phyloP scores from a whole-genome alignment of 2,329 filamentous ascomycete species.

The Arthrobotrys conoides region DNA sequence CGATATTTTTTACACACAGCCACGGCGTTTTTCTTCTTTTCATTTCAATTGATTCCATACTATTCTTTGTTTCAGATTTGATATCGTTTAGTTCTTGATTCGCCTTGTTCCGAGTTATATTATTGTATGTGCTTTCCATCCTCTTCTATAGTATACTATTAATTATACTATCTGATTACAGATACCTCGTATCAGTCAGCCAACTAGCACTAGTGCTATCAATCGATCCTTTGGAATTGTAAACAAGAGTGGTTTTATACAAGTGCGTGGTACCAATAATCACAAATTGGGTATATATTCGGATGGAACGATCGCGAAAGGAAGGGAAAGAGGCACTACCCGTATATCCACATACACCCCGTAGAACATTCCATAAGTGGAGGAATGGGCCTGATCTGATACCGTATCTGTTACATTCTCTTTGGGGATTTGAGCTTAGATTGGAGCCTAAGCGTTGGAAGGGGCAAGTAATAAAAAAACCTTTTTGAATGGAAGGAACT shows the following conservation, averaged over 20 bases:
- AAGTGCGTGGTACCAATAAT: slow-evolving; percentile 21
- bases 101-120: background rate
- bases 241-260: background rate
- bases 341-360: background rate
- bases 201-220: background rate
- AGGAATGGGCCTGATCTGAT: slow-evolving; percentile 31
- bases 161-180: background rate
- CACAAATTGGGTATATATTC: slow-evolving; percentile 4
- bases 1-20: slow-evolving; percentile 47
- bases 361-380: slow-evolving; percentile 21
- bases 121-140: slow-evolving; percentile 17
- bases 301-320: slow-evolving; percentile 15
- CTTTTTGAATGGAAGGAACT: slow-evolving; percentile 12
- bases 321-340: slow-evolving; percentile 11
- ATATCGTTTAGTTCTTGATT: slow-evolving; percentile 23
- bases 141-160: slow-evolving; percentile 8
- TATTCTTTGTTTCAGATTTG: slow-evolving; percentile 22
- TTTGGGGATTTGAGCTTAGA: slow-evolving; percentile 4
- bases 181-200: slow-evolving; percentile 8
- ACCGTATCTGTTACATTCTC: slow-evolving; percentile 41
- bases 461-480: slow-evolving; percentile 19
- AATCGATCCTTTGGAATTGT: slow-evolving; percentile 11
- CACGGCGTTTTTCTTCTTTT: slow-evolving; percentile 32
- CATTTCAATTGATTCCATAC: slow-evolving; percentile 4
- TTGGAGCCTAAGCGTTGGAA: slow-evolving; percentile 52